Evolutionary conservation across 345 rosid genomes (phyloP), one percentile per base, ranked within the genome.

Genomic region (Pseudoturritis turrita): DNA sequence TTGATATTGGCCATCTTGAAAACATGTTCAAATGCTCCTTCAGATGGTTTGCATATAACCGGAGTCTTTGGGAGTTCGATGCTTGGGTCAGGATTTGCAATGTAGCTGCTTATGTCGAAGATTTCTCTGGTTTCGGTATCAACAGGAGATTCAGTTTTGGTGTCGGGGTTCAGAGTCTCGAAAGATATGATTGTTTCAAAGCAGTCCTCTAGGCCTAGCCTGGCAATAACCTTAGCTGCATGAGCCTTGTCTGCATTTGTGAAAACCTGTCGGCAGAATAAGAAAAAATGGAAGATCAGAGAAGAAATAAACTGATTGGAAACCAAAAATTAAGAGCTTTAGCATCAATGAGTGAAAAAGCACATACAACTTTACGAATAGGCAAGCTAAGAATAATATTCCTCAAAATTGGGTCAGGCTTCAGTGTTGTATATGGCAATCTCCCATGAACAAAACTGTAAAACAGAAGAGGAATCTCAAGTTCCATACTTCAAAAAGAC

Each of bases 151-250:
- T 79, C 82, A 60, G 80, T 73, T 57, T 81, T 78, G 62, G 81
- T 75, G 31, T 23, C 55, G 6, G 91, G 83, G 81, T 95, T 95
- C 33, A 91, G 77, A 31, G 97, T 95, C 80, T 95, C 98, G 40
- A 95, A 89, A 81, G 92, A 81, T 64, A 95, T 88, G 60, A 95
- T 79, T 72, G 82, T 82, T 79, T 89, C 98, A 55, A 95, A 89
- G 84, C 97, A 91, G 54, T 80, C 92, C 81, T 95, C 96, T 49
- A 95, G 72, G 19, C 99, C 97, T 39, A 95, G 92, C 87, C 83
- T 84, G 58, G 75, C 76, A 52, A 95, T 88, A 43, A 83, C 83
- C 69, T 81, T 89, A 35, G 81, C 83, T 5, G 96, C 96, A 66
- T 95, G 99, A 54, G 78, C 78, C 69, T 81, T 68, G 79, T 95